Evolutionary conservation across 495 filamentous ascomycete genomes (phyloP).

Genomic region (Aspergillus conjunctus): DNA sequence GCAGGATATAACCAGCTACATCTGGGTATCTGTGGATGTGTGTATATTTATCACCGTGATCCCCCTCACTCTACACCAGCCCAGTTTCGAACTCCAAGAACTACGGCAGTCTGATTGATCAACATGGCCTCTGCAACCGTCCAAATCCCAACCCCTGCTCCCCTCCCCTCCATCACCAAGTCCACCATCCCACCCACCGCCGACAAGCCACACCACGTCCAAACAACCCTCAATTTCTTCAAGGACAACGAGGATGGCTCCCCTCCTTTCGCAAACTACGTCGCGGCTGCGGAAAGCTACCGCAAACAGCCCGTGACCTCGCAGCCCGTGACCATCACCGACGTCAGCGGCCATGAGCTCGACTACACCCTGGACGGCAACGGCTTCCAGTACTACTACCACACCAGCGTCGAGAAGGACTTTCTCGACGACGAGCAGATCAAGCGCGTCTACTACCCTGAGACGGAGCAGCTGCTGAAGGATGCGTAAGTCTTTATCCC

Average conservation of each 20-base stretch:
- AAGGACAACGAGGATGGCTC: constrained; percentile 62
- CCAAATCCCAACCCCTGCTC: constrained; percentile 29
- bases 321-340: constrained; percentile 40
- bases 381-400: constrained; percentile 54
- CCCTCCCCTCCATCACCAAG: constrained; percentile 21
- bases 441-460: constrained; percentile 64
- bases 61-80: too few species aligned
- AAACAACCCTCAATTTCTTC: constrained; percentile 61
- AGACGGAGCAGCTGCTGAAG: constrained; percentile 67
- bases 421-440: constrained; percentile 69
- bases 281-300: constrained; percentile 54
- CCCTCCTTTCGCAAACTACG: constrained; percentile 51
- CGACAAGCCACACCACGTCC: constrained; percentile 49
- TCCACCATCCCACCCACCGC: constrained; percentile 20
- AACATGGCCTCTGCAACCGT: constrained; percentile 47
- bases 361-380: constrained; percentile 51
- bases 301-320: constrained; percentile 39
- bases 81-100: too few species aligned
- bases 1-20: too few species aligned
- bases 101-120: too few species aligned
- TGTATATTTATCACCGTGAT: too few species aligned
- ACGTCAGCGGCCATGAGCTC: constrained; percentile 52
- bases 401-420: constrained; percentile 49
- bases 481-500: constrained; percentile 56
- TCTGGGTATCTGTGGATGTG: too few species aligned